A percentile compares a stretch with the other conserved stretches of the same genome.
These are phyloP conservation scores for Nicotiana noctiflora DNA, from an alignment of 257 asterid genomes.

Conservation along the genomic window DNA sequence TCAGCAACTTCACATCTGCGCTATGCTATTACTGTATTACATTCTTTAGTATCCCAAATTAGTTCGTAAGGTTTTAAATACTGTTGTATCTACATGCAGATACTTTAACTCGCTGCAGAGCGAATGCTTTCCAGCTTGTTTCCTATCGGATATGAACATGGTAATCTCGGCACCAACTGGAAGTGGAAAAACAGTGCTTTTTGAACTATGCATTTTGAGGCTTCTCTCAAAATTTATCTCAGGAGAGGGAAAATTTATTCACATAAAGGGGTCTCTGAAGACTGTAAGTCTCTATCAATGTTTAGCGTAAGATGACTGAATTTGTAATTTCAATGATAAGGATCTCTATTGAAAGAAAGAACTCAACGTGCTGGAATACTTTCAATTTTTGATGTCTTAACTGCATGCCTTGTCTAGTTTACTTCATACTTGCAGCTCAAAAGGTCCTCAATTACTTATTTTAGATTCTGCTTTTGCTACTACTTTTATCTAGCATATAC, in stretches of 20 bases:
- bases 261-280: conserved; percentile 70
- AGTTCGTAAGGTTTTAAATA: background rate
- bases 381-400: conserved; percentile 4
- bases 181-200: conserved; percentile 93
- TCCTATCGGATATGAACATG: conserved; percentile 79
- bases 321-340: background rate
- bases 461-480: background rate
- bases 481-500: background rate
- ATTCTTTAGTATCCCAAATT: too few relatives aligned
- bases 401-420: background rate
- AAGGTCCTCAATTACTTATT: background rate
- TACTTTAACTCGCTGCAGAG: conserved; percentile 95
- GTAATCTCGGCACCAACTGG: conserved; percentile 98
- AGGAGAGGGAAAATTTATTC: conserved; percentile 53
- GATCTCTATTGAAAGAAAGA: background rate
- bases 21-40: too few relatives aligned
- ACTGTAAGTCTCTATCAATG: conserved; percentile 46
- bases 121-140: conserved; percentile 86
- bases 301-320: background rate
- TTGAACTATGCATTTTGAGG: conserved; percentile 95
- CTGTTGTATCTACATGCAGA: conserved; percentile 34
- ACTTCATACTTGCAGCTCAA: background rate
- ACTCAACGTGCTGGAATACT: background rate
- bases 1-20: background rate
- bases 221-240: conserved; percentile 77